A percentile compares a stretch with the other conserved stretches of the same genome.
Evolutionary conservation across 2,329 filamentous ascomycete genomes (phyloP).

Genomic region (Exserohilum rostratum): DNA sequence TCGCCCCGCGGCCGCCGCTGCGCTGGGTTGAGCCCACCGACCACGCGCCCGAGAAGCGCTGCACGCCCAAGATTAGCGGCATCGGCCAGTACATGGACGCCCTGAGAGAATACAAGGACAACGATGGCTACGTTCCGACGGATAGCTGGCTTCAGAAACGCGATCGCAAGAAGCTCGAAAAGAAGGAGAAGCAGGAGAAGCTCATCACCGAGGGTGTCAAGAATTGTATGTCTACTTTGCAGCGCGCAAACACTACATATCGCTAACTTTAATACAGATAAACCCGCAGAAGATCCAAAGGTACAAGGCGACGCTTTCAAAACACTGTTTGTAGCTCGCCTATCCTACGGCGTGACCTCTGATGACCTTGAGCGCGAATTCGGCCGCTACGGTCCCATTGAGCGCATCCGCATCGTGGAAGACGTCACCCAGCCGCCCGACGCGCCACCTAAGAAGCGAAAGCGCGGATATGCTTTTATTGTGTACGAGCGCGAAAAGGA

Average conservation of each 20-base stretch:
- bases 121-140: conserved; percentile 76
- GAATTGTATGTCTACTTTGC: conserved; percentile 59
- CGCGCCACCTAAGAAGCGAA: conserved; percentile 65
- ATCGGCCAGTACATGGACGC: conserved; percentile 76
- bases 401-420: conserved; percentile 87
- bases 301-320: conserved; percentile 93
- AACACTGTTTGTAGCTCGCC: conserved; percentile 87
- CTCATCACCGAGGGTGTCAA: conserved; percentile 68
- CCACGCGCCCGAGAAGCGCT: conserved; percentile 80
- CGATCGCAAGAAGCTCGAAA: conserved; percentile 83
- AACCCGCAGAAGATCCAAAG: conserved; percentile 83
- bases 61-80: conserved; percentile 73
- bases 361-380: conserved; percentile 94
- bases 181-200: conserved; percentile 70
- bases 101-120: conserved; percentile 77
- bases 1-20: conserved; percentile 89
- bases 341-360: conserved; percentile 88
- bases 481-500: conserved; percentile 97
- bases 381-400: conserved; percentile 89
- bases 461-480: conserved; percentile 93
- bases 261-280: conserved; percentile 61
- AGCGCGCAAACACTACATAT: not conserved
- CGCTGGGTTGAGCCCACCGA: conserved; percentile 87
- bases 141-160: conserved; percentile 92
- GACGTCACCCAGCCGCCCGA: conserved; percentile 74